Evolutionary conservation across 225 moss, liverwort and hornwort species (phyloP), one percentile per base, ranked within the genome.

Genomic region (Sphagnum tenellum): DNA sequence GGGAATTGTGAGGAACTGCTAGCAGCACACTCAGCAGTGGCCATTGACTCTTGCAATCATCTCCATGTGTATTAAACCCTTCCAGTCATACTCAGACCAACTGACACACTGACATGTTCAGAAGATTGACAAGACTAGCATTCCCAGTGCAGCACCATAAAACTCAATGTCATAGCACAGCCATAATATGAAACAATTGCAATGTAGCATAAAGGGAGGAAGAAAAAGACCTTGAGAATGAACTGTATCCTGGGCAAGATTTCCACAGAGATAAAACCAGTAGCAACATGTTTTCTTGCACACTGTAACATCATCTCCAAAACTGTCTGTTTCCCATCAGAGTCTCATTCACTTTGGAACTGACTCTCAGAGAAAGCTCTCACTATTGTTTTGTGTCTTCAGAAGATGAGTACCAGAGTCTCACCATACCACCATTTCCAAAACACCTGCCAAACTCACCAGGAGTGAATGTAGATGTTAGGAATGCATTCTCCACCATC

Each of bases 181-280:
- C 29, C 29, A 29, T 29, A 29, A 29, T 29, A 29, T 29, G 29
- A 29, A 9, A 6, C 6, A 6, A 11, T 8, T 45, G 44, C 44
- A 45, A 11, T 9, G 3, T 1, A 29, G 29, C 29, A 29, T 29
- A 61, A 61, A 46, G 47, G 45, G 46, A 54, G 14, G 6, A 66
- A 29, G 29, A 29, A 29, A 29, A 6, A 13, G 53, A 91, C 95
- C 89, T 98, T 93, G 13, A 98, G 87, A 67, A 98, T 80, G 67
- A 81, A 93, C 56, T 93, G 90, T 63, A 98, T 84, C 64, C 93
- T 89, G 52, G 98, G 98, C 58, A 98, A 71, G 64, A 90, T 64
- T 66, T 90, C 93, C 93, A 93, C 90, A 65, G 93, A 83, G 71
- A 98, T 83, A 50, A 98, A 83, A 67, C 93, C 98, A 74, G 90